A percentile compares a stretch with the other conserved stretches of the same genome.
Conservation (phyloP, 495 filamentous ascomycete species). For the Glutinoglossum americanum region DNA sequence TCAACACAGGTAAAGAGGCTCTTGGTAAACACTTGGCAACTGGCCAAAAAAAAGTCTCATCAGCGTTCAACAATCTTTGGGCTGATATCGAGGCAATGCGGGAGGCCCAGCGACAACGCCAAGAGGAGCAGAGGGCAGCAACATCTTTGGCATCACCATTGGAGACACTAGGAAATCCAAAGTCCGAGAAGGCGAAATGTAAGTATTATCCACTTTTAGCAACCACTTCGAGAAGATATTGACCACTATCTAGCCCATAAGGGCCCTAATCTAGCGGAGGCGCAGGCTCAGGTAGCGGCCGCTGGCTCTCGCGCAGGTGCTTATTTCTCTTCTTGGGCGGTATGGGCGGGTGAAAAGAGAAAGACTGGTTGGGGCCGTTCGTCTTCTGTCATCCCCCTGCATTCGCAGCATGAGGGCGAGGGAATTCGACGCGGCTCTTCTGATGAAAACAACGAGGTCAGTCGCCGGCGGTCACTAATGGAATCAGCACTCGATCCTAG, state of each 20-base stretch:
- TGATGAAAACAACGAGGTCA: not conserved
- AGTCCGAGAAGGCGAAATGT: constrained; percentile 1
- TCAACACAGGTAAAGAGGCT: constrained; percentile 54
- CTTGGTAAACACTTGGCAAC: constrained; percentile 62
- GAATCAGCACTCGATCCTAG: not conserved
- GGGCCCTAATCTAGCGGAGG: constrained; percentile 36
- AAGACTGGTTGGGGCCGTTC: constrained; percentile 21
- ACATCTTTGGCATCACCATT: constrained; percentile 1
- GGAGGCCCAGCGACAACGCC: constrained; percentile 49
- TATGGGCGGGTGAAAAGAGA: constrained; percentile 80
- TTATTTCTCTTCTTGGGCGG: constrained; percentile 85
- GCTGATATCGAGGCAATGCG: constrained; percentile 71
- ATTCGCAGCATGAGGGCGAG: not conserved
- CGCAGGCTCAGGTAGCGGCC: constrained; percentile 43
- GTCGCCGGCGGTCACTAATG: not conserved
- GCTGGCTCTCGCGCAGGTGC: constrained; percentile 58
- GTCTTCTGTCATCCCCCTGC: not conserved
- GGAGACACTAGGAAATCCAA: not conserved
- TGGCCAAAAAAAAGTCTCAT: constrained; percentile 63
- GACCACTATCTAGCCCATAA: constrained; percentile 10
- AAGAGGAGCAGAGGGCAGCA: constrained; percentile 13
- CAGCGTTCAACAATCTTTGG: constrained; percentile 68
- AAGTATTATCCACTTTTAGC: not conserved
- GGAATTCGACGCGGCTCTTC: not conserved
- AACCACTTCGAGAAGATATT: not conserved